A percentile compares a stretch with the other conserved stretches of the same genome.
These are phyloP conservation scores for Inga laurina DNA, from an alignment of 306 rosid species.

Conservation along the genomic window DNA sequence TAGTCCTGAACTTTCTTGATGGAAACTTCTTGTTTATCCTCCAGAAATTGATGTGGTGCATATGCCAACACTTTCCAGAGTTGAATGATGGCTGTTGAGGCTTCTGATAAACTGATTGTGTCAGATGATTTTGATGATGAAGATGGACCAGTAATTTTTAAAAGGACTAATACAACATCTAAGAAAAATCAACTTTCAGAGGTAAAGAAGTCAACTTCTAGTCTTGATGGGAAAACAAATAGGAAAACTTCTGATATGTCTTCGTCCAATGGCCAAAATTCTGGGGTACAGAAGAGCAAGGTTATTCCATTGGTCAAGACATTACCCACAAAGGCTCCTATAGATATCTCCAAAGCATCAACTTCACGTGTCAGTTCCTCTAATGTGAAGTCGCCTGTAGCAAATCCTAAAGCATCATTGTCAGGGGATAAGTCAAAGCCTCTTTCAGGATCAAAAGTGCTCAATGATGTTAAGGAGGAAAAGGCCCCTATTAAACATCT, in stretches of 20 bases:
- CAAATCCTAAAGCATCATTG: constrained; percentile 28
- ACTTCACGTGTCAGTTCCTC: constrained; percentile 24
- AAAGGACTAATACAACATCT: constrained; percentile 29
- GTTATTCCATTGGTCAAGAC: constrained; percentile 31
- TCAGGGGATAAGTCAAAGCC: constrained; percentile 29
- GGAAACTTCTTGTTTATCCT: constrained; percentile 1
- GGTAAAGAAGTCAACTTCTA: constrained; percentile 38
- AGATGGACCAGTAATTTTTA: constrained; percentile 32
- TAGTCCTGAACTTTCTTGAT: constrained; percentile 2
- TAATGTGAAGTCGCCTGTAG: constrained; percentile 25
- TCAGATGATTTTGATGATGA: constrained; percentile 20
- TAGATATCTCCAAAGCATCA: constrained; percentile 32
- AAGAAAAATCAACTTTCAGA: constrained; percentile 44
- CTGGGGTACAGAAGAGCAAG: constrained; percentile 34
- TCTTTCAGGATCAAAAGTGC: background rate
- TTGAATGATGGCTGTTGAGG: constrained; percentile 55
- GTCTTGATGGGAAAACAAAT: constrained; percentile 33
- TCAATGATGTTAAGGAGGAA: constrained; percentile 37
- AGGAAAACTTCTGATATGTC: constrained; percentile 30
- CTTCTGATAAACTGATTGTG: constrained; percentile 41
- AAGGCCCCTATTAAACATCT: background rate
- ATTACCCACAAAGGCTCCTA: constrained; percentile 23
- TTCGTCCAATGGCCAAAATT: constrained; percentile 47
- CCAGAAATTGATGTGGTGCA: constrained; percentile 39
- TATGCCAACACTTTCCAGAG: constrained; percentile 25